Percentiles rank a stretch among this genome's conserved stretches.
Evolutionary conservation across 1,284 basidiomycete genomes (phyloP).

Genomic region (Pterulicium gracile): DNA sequence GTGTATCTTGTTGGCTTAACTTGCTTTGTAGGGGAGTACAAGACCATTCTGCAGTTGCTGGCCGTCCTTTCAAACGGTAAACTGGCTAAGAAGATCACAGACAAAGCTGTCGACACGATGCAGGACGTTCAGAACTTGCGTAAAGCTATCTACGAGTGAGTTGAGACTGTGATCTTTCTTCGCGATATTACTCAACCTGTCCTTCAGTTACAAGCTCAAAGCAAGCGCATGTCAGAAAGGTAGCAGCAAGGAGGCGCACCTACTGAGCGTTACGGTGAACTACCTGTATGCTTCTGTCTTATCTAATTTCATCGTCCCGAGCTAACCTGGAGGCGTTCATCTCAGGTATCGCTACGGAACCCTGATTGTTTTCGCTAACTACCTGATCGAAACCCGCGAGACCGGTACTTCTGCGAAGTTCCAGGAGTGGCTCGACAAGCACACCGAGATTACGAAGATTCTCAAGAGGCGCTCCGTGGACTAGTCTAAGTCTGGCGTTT

Average conservation of each 20-base stretch:
- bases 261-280: slow-evolving; percentile 72
- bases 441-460: slow-evolving; percentile 76
- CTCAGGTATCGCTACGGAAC: slow-evolving; percentile 77
- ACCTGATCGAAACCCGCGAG: slow-evolving; percentile 74
- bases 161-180: neutral
- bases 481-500: too few species aligned
- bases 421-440: slow-evolving; percentile 74
- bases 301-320: slow-evolving; percentile 8
- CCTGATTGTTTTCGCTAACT: slow-evolving; percentile 92
- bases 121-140: slow-evolving; percentile 91
- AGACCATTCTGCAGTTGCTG: slow-evolving; percentile 90
- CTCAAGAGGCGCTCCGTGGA: slow-evolving; percentile 69
- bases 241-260: slow-evolving; percentile 63
- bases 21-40: slow-evolving; percentile 74
- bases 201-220: slow-evolving; percentile 81
- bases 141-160: slow-evolving; percentile 85
- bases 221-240: slow-evolving; percentile 75
- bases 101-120: slow-evolving; percentile 84
- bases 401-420: slow-evolving; percentile 41
- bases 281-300: slow-evolving; percentile 63
- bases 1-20: slow-evolving; percentile 1
- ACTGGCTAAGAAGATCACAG: slow-evolving; percentile 87
- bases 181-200: slow-evolving; percentile 6
- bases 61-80: slow-evolving; percentile 84
- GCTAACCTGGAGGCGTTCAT: slow-evolving; percentile 6